phyloP scores from a whole-genome alignment of 2,329 filamentous ascomycete genomes.

The Plectosphaerella sp. region DNA sequence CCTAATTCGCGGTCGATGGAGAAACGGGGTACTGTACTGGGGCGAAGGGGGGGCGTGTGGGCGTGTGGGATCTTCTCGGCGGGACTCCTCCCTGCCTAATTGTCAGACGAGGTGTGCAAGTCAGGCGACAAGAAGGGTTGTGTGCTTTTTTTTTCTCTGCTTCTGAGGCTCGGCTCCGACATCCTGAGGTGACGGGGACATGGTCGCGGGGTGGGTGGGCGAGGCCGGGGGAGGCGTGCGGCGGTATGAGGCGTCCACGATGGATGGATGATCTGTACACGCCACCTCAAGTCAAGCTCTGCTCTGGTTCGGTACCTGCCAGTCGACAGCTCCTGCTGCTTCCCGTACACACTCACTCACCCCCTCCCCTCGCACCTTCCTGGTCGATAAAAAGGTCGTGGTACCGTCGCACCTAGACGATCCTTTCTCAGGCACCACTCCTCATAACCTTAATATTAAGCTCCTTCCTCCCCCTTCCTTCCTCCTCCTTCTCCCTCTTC shows the following conservation, averaged over 20 bases:
- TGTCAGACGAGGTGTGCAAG: too few species aligned
- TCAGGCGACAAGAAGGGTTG: too few species aligned
- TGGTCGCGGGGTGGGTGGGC: background rate
- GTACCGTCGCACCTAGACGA: constrained; percentile 2
- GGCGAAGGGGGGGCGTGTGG: too few species aligned
- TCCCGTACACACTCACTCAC: background rate
- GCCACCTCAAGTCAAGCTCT: background rate
- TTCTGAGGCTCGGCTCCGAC: too few species aligned
- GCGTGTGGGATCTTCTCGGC: too few species aligned
- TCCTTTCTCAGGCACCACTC: background rate
- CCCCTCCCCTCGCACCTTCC: background rate
- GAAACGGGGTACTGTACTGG: too few species aligned
- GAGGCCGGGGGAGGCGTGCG: background rate
- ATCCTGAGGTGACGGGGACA: too few species aligned
- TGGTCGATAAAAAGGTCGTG: constrained; percentile 2
- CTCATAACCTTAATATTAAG: constrained; percentile 2
- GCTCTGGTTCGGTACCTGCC: background rate
- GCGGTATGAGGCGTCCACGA: background rate
- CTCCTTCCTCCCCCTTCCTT: background rate
- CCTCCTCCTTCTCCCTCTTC: background rate
- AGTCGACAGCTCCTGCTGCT: constrained; percentile 1
- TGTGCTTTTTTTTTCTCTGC: too few species aligned
- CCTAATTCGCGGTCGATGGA: too few species aligned
- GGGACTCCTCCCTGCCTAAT: too few species aligned
- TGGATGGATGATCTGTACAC: background rate